These are phyloP conservation scores for Cicer bijugum DNA, from an alignment of 306 rosid genomes.

Conservation along the genomic window DNA sequence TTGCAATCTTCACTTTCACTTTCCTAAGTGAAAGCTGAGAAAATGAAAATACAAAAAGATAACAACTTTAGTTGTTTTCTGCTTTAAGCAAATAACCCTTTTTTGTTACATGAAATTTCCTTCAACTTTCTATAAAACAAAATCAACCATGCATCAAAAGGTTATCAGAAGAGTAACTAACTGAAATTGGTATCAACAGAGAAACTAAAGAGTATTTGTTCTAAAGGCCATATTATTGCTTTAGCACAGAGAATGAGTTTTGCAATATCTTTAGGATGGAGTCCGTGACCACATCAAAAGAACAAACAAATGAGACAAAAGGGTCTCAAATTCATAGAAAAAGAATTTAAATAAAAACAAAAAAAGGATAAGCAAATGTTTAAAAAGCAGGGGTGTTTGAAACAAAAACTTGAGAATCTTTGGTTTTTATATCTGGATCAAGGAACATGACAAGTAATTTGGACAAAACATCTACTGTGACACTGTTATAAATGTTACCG, in stretches of 20 bases:
- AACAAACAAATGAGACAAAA: slow-evolving; percentile 40
- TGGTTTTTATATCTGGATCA: slow-evolving; percentile 39
- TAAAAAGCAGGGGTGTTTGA: slow-evolving; percentile 31
- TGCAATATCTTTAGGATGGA: slow-evolving; percentile 36
- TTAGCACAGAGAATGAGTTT: slow-evolving; percentile 40
- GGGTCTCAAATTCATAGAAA: slow-evolving; percentile 28
- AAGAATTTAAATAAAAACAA: too few relatives aligned
- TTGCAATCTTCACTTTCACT: slow-evolving; percentile 37
- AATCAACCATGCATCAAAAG: slow-evolving; percentile 32
- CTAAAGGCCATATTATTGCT: too few relatives aligned
- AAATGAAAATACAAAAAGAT: slow-evolving; percentile 21
- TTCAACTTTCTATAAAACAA: slow-evolving; percentile 42
- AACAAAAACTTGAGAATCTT: slow-evolving; percentile 49
- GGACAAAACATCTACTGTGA: slow-evolving; percentile 37
- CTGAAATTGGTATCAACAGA: neutral
- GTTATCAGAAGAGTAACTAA: neutral
- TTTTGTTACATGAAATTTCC: slow-evolving; percentile 24
- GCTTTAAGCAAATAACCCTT: slow-evolving; percentile 33
- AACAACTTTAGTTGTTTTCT: slow-evolving; percentile 39
- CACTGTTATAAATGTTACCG: slow-evolving; percentile 40
- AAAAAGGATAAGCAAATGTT: too few relatives aligned
- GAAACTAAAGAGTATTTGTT: too few relatives aligned
- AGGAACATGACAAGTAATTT: slow-evolving; percentile 46
- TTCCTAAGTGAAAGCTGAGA: slow-evolving; percentile 44
- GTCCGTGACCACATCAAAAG: neutral